Evolutionary conservation across 2,329 filamentous ascomycete genomes (phyloP).

Genomic region (Hirsutella thompsonii): DNA sequence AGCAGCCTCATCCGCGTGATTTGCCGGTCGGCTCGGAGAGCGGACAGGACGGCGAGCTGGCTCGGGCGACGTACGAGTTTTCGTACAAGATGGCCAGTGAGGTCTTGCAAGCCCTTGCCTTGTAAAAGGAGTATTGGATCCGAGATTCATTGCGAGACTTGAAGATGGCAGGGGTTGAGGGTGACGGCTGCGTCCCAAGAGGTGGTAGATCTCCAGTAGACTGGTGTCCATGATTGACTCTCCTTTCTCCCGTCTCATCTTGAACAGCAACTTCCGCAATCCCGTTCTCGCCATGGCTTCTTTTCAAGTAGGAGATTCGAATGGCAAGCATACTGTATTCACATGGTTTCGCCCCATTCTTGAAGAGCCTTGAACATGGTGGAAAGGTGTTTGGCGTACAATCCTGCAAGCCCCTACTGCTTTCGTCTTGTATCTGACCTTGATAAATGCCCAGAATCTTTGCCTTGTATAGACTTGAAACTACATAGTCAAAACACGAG

Average conservation of each 20-base stretch:
- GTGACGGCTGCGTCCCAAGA: not conserved
- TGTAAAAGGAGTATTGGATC: not conserved
- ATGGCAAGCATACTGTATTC: too few species aligned
- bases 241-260: not conserved
- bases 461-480: too few species aligned
- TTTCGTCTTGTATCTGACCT: too few species aligned
- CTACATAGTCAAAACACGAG: too few species aligned
- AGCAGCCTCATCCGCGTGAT: slow-evolving; percentile 2
- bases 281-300: too few species aligned
- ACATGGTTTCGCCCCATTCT: too few species aligned
- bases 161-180: not conserved
- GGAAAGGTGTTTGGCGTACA: too few species aligned
- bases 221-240: not conserved
- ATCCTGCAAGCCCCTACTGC: too few species aligned
- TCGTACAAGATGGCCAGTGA: not conserved
- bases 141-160: not conserved
- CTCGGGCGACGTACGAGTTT: not conserved
- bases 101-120: not conserved
- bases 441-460: too few species aligned
- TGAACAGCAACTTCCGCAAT: too few species aligned
- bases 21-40: not conserved
- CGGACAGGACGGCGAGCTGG: not conserved
- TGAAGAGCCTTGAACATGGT: too few species aligned
- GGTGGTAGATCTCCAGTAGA: not conserved
- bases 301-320: too few species aligned